Conservation (phyloP, 805 yeast genomes). For the Suhomyces sp. region DNA sequence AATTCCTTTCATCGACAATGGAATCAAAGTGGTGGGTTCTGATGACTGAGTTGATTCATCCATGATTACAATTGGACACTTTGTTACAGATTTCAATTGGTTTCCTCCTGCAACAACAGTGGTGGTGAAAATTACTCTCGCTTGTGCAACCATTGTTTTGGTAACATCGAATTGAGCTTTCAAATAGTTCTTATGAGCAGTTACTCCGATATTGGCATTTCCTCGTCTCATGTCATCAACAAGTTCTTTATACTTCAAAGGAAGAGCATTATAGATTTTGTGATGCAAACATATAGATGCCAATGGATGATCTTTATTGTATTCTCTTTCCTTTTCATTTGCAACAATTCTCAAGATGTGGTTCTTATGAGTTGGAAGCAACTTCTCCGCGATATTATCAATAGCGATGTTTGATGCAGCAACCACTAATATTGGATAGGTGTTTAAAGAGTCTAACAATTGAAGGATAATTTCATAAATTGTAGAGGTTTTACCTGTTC, state of each 20-base stretch:
- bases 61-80: slow-evolving; percentile 68
- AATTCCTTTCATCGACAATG: slow-evolving; percentile 66
- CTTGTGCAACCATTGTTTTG: slow-evolving; percentile 56
- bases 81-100: slow-evolving; percentile 53
- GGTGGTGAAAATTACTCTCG: slow-evolving; percentile 70
- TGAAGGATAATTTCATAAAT: slow-evolving; percentile 49
- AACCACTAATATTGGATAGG: slow-evolving; percentile 66
- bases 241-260: slow-evolving; percentile 44
- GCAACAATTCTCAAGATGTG: slow-evolving; percentile 60
- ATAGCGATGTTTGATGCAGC: slow-evolving; percentile 78
- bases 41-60: slow-evolving; percentile 80
- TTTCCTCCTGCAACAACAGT: slow-evolving; percentile 72
- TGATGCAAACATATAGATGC: slow-evolving; percentile 64
- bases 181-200: slow-evolving; percentile 49
- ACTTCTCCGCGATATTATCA: slow-evolving; percentile 72
- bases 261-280: slow-evolving; percentile 50
- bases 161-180: slow-evolving; percentile 45
- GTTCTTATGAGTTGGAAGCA: slow-evolving; percentile 49
- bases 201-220: slow-evolving; percentile 27
- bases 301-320: slow-evolving; percentile 55
- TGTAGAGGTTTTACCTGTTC: slow-evolving; percentile 46
- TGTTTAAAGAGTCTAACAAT: slow-evolving; percentile 51
- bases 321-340: slow-evolving; percentile 59
- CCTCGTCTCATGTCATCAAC: slow-evolving; percentile 42
- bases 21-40: slow-evolving; percentile 69